Evolutionary conservation across 495 filamentous ascomycete genomes (phyloP), one percentile per base, ranked within the genome.

Genomic region (Paragyromitra xinjiangensis): DNA sequence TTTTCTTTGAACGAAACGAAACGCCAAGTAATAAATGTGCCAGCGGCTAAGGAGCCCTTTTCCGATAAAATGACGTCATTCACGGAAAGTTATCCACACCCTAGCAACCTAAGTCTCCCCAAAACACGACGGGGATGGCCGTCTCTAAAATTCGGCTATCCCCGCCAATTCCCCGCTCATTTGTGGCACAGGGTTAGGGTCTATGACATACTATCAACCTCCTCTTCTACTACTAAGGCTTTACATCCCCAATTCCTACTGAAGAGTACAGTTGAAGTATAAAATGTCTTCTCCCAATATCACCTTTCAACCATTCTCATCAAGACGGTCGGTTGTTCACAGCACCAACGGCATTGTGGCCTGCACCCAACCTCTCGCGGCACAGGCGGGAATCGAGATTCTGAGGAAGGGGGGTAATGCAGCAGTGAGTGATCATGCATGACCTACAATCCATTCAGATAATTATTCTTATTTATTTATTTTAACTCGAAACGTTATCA

Each of bases 321-420:
- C 93, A 82, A 90, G 95, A 50, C 89, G 95, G 75, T 97, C 94
- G 77, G 92, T 94, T 42, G 92, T 98, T 6, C 93, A 98, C 83
- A 97, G 94, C 83, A 93, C 92, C 19, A 91, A 96, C 83, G 95
- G 94, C 42, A 97, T 99, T 59, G 91, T 99, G 64, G 88, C 95
- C 40, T 97, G 92, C 82, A 93, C 93, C 1, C 95, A 99, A 84
- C 93, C 95, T 8, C 87, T 99, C 59, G 95, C 95, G 8, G 91
- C 93, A n/a, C 92, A 92, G 82, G 95, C 93, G 56, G 95, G 95
- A 42, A 88, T 98, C 56, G 88, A 90, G 65, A 88, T 98, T 48
- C 86, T 99, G 29, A 89, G 90, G 69, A 89, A 91, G 44, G 95
- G 95, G 26, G 95, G 95, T 69, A 99, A 99, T 86, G 93, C 93